A percentile compares a stretch with the other conserved stretches of the same genome.
phyloP scores from a whole-genome alignment of 768 basidiomycete genomes.

The Amanita rubescens region DNA sequence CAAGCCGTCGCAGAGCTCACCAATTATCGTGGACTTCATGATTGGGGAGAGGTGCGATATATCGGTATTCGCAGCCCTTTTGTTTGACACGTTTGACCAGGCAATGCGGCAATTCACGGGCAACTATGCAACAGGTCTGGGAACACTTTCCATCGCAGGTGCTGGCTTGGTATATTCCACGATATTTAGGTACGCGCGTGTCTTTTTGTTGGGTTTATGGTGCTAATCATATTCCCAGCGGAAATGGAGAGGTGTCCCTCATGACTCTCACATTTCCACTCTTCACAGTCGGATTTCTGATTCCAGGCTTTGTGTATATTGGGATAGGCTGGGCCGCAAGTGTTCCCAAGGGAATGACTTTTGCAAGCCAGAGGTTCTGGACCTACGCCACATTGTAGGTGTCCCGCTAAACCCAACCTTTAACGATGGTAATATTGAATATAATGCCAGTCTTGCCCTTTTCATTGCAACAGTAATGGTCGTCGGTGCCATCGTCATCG shows the following conservation, averaged over 20 bases:
- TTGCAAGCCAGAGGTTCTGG: slow-evolving; percentile 19
- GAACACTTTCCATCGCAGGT: slow-evolving; percentile 15
- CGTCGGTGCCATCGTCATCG: slow-evolving; percentile 15
- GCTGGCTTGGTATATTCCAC: slow-evolving; percentile 20
- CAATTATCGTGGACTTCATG: slow-evolving; percentile 2
- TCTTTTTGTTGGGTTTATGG: not conserved
- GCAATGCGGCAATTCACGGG: not conserved
- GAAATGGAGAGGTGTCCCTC: no score
- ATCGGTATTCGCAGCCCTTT: not conserved
- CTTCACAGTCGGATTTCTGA: slow-evolving; percentile 19
- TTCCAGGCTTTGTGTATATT: slow-evolving; percentile 16
- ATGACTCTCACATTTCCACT: slow-evolving; percentile 22
- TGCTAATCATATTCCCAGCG: no score
- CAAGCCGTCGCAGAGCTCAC: slow-evolving; percentile 3
- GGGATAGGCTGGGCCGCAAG: slow-evolving; percentile 15
- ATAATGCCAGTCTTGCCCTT: slow-evolving; percentile 9
- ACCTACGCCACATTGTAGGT: slow-evolving; percentile 13
- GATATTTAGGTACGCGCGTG: slow-evolving; percentile 16
- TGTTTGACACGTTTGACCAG: not conserved
- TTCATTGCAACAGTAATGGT: slow-evolving; percentile 11
- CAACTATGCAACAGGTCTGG: slow-evolving; percentile 8
- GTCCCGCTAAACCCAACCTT: not conserved
- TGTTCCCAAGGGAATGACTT: slow-evolving; percentile 14
- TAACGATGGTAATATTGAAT: not conserved
- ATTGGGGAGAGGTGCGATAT: slow-evolving; percentile 2